phyloP scores from a whole-genome alignment of 495 filamentous ascomycete species.

The Extremus antarcticus region DNA sequence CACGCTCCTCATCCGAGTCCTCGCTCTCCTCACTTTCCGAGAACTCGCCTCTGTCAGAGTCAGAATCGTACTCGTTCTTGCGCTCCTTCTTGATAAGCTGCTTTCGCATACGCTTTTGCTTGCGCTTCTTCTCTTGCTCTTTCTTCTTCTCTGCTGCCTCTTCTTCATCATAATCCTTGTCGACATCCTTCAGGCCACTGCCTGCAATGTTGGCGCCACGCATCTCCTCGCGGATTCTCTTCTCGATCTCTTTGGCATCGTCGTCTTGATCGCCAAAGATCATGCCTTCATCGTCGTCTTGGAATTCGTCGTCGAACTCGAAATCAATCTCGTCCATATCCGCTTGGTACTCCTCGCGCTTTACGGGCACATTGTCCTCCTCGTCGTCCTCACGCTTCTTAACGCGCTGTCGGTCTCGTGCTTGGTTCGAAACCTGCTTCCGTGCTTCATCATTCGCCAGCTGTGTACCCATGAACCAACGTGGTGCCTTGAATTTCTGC shows the following conservation, averaged over 20 bases:
- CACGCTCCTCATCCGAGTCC: constrained; percentile 33
- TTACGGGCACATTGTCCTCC: constrained; percentile 51
- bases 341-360: constrained; percentile 39
- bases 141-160: constrained; percentile 59
- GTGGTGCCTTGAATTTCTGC: constrained; percentile 40
- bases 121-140: constrained; percentile 51
- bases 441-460: constrained; percentile 42
- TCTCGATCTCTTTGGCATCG: constrained; percentile 65
- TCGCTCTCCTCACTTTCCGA: constrained; percentile 25
- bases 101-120: constrained; percentile 45
- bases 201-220: constrained; percentile 74
- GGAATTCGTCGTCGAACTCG: constrained; percentile 41
- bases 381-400: constrained; percentile 32
- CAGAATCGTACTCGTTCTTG: constrained; percentile 17
- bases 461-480: constrained; percentile 41
- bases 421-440: background rate
- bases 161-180: constrained; percentile 75
- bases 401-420: constrained; percentile 34
- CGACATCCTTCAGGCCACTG: constrained; percentile 42
- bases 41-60: constrained; percentile 1
- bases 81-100: constrained; percentile 73
- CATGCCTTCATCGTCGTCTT: constrained; percentile 80
- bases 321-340: constrained; percentile 35
- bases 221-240: constrained; percentile 77
- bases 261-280: constrained; percentile 62